Evolutionary conservation across 1,139 yeast species (phyloP).

Genomic region (Saccharomyces hybrid): DNA sequence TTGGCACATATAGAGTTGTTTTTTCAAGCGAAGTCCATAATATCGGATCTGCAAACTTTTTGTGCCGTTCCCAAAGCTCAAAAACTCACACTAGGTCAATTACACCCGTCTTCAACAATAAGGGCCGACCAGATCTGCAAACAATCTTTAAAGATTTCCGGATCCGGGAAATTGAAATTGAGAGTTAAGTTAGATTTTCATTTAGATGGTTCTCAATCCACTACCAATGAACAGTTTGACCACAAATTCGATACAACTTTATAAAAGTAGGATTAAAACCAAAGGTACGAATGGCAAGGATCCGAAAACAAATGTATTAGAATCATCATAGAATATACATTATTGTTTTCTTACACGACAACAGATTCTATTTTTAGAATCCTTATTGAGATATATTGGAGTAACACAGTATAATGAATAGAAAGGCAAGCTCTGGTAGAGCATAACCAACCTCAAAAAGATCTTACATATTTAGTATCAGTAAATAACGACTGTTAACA

Average conservation of each 20-base stretch:
- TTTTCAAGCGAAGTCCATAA: constrained; percentile 29
- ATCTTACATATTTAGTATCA: neutral
- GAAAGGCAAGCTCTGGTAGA: neutral
- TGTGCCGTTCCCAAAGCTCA: constrained; percentile 94
- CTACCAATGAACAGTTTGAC: constrained; percentile 64
- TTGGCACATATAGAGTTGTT: constrained; percentile 29
- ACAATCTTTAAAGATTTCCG: constrained; percentile 64
- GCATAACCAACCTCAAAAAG: neutral
- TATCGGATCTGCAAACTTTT: constrained; percentile 51
- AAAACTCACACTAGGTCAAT: constrained; percentile 60
- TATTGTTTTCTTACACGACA: no score
- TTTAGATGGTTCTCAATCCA: constrained; percentile 34
- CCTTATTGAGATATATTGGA: no score
- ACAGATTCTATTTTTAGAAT: no score
- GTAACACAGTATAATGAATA: neutral
- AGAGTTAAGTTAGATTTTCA: constrained; percentile 64
- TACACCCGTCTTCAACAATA: constrained; percentile 50
- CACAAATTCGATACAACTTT: constrained; percentile 31
- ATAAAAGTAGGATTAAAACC: constrained; percentile 5
- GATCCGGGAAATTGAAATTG: constrained; percentile 65
- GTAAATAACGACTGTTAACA: neutral
- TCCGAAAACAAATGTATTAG: no score
- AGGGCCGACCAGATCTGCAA: constrained; percentile 39
- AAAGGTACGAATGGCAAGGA: no score
- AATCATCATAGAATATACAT: no score